A percentile compares a stretch with the other conserved stretches of the same genome.
Evolutionary conservation across 2,329 filamentous ascomycete genomes (phyloP).

Genomic region (Lecanicillium sp.): DNA sequence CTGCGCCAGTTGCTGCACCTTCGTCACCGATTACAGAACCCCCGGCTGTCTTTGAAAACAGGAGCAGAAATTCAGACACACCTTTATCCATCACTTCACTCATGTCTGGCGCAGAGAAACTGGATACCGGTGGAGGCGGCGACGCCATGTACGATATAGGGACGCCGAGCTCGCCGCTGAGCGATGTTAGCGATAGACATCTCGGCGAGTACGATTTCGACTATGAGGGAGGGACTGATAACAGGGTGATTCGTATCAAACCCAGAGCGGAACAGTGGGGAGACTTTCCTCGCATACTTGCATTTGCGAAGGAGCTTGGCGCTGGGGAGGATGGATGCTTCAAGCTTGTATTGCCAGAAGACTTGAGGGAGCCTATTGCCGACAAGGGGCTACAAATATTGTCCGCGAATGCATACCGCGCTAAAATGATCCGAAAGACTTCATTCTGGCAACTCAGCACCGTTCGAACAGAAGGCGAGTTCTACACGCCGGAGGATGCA

Average conservation of each 20-base stretch:
- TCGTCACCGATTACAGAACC: too few relatives aligned
- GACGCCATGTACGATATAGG: too few relatives aligned
- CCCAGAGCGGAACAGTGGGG: slow-evolving; percentile 26
- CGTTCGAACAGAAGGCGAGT: slow-evolving; percentile 23
- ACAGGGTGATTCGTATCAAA: slow-evolving; percentile 24
- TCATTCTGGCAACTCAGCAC: slow-evolving; percentile 29
- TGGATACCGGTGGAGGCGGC: too few relatives aligned
- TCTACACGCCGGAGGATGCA: slow-evolving; percentile 17
- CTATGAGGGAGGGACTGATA: slow-evolving; percentile 21
- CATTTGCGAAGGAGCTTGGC: slow-evolving; percentile 21
- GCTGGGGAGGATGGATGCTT: slow-evolving; percentile 28
- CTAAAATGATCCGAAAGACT: slow-evolving; percentile 24
- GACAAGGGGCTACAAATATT: slow-evolving; percentile 20
- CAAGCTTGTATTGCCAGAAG: slow-evolving; percentile 25
- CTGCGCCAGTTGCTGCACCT: too few relatives aligned
- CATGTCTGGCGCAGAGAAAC: too few relatives aligned
- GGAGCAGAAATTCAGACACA: too few relatives aligned
- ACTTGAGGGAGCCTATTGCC: slow-evolving; percentile 22
- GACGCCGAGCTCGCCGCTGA: slow-evolving; percentile 3
- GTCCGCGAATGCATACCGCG: slow-evolving; percentile 27
- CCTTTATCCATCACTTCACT: too few relatives aligned
- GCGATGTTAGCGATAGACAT: slow-evolving; percentile 6
- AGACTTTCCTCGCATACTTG: slow-evolving; percentile 27
- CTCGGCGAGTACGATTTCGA: slow-evolving; percentile 19
- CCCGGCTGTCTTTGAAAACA: too few relatives aligned